Evolutionary conservation across 2,329 filamentous ascomycete species (phyloP).

Genomic region (Westerdykella ornata): DNA sequence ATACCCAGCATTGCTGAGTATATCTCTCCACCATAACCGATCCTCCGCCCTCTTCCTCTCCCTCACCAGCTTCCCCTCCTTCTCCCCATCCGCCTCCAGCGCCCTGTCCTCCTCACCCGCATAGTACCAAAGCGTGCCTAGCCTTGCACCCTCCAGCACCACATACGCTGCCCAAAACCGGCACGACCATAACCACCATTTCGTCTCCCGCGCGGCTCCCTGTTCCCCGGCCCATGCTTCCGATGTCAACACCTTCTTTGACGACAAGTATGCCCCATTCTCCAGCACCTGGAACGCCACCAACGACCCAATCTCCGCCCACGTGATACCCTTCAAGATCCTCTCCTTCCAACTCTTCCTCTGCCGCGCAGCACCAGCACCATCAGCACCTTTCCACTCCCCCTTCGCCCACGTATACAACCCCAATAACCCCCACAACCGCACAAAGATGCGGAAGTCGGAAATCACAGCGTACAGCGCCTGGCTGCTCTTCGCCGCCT

Average conservation of each 20-base stretch:
- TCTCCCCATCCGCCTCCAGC: conserved; percentile 35
- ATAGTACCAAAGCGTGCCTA: conserved; percentile 42
- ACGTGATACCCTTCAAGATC: conserved; percentile 46
- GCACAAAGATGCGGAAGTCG: conserved; percentile 65
- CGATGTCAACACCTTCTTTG: conserved; percentile 58
- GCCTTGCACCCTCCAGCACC: conserved; percentile 63
- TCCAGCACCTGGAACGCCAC: conserved; percentile 71
- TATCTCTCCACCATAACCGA: conserved; percentile 55
- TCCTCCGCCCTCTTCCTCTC: conserved; percentile 25
- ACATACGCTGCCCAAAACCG: conserved; percentile 78
- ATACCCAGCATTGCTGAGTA: conserved; percentile 67
- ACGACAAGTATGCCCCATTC: conserved; percentile 71
- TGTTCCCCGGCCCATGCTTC: conserved; percentile 45
- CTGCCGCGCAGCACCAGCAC: conserved; percentile 13
- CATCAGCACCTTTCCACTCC: conserved; percentile 28
- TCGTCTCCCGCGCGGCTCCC: conserved; percentile 46
- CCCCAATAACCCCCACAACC: conserved; percentile 70
- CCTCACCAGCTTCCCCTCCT: conserved; percentile 42
- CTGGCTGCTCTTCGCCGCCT: conserved; percentile 29
- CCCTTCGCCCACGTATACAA: conserved; percentile 61
- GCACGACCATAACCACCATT: conserved; percentile 64
- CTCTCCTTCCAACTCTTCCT: conserved; percentile 21
- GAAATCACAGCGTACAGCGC: conserved; percentile 58
- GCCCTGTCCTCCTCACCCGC: conserved; percentile 11
- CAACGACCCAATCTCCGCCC: conserved; percentile 62